Percentiles rank a stretch among this genome's conserved stretches.
These are phyloP conservation scores for Grigorovia jiainica DNA, from an alignment of 805 yeast species.

Conservation along the genomic window DNA sequence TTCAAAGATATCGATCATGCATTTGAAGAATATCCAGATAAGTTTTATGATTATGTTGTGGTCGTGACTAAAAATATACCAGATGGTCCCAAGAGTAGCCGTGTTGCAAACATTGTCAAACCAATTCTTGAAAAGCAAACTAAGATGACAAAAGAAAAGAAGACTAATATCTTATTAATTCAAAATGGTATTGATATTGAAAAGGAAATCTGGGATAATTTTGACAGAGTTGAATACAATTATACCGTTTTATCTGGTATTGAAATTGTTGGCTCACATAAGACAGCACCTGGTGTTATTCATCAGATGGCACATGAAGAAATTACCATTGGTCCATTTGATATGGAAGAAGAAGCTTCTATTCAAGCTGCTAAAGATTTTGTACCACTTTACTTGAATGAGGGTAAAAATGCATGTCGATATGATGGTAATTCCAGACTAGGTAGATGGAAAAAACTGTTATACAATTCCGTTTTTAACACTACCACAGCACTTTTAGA, in stretches of 20 bases:
- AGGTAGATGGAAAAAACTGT: constrained; percentile 53
- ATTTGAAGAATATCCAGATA: constrained; percentile 25
- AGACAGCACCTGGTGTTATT: constrained; percentile 36
- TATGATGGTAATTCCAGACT: constrained; percentile 38
- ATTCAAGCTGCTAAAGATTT: constrained; percentile 29
- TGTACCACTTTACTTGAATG: constrained; percentile 36
- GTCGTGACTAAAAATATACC: constrained; percentile 63
- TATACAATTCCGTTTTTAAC: constrained; percentile 58
- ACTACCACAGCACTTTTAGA: constrained; percentile 50
- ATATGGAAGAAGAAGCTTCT: constrained; percentile 28
- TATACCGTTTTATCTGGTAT: constrained; percentile 46
- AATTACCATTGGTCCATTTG: constrained; percentile 44
- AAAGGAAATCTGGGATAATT: constrained; percentile 41
- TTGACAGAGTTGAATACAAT: constrained; percentile 28
- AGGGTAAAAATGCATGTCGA: constrained; percentile 31
- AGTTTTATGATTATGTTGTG: constrained; percentile 46
- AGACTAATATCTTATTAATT: constrained; percentile 44
- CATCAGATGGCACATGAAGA: constrained; percentile 44
- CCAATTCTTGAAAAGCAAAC: constrained; percentile 38
- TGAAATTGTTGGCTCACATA: constrained; percentile 52
- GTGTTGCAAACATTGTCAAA: constrained; percentile 41
- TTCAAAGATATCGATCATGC: constrained; percentile 40
- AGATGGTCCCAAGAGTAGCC: constrained; percentile 37
- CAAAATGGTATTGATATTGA: constrained; percentile 66
- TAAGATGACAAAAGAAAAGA: constrained; percentile 7